Base-by-base conservation (phyloP, 2,329 filamentous ascomycete genomes). In the Cercospora beticola region DNA sequence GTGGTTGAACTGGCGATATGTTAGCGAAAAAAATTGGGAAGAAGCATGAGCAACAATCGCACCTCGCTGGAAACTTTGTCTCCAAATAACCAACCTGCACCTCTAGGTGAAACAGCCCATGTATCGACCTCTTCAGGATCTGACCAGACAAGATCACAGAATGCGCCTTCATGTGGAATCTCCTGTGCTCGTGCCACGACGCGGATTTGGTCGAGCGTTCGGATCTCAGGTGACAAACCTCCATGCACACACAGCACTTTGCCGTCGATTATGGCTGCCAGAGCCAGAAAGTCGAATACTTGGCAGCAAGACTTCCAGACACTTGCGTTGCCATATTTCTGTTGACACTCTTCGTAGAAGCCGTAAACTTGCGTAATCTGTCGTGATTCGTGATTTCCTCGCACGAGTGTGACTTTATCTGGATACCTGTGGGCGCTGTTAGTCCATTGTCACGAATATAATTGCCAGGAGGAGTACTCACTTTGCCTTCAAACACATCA, bases 251-350 rank as follows among this genome's bases (percentile, higher is more conserved):
- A 92, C 71, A 92, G 85, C 64, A 92, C 89, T 77, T 90, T 89
- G 75, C 90, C 90, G 75, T 92, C 90, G 72, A 92, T 90, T 74
- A 92, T 87, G 63, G 90, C 90, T 65, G 89, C 90, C 67, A 92
- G 84, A 18, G 90, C 89, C 72, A 92, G 87, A 78, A 91, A 92
- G 79, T 92, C 90, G 76, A 92, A 92, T 54, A 92, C 88, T 79
- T 92, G 90, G 74, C 90, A 92, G 79, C 90, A 92, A 62, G 89
- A 90, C 80, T 92, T 92, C 90, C 90, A 92, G 64, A 92, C 90
- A 33, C 89, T 90, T 6, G 90, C 90, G 78, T 92, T 92, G 69
- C 90, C 90, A 75, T 92, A 92, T 78, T 92, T 92, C 73, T 89
- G 88, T 73, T 91, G 86, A 76, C 90, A 92, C 77, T 92, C 90